Evolutionary conservation across 768 basidiomycete species (phyloP), one percentile per base, ranked within the genome.

Genomic region (Tylopilus subfusipes): DNA sequence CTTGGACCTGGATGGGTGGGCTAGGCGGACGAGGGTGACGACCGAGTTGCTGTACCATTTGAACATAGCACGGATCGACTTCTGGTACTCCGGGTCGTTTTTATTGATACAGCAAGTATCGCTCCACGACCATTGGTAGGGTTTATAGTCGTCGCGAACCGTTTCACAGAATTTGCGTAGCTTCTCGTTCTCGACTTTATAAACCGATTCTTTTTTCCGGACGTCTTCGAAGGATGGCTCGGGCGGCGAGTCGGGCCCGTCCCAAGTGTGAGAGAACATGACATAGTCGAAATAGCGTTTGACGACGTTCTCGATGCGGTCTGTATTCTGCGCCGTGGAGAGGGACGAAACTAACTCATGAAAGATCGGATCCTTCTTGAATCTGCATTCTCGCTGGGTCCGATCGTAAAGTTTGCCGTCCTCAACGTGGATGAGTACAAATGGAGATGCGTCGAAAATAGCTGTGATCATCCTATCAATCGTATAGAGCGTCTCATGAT

Each of bases 251-350:
- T 13, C 19, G 11, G 27, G 30, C 12, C 54, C 51, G 12, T 55
- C 34, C 54, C 54, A 55, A 39, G 53, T 55, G 11, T 55, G 52
- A 31, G 54, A 55, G 29, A 55, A 53, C 54, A 45, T 55, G 42
- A 54, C 54, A 16, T 54, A 55, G n/a, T 54, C 54, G 11, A 55
- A 55, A 29, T 54, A 62, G 18, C 5, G 6, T 36, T 18, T 18
- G 1, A 36, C 34, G 5, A 18, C 34, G 3, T 36, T 8, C 34
- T 36, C 7, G 34, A 36, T 36, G 34, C 16, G 13, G 4, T 16
- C 16, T 14, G 34, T 14, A 16, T 18, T 16, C 18, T 14, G 6
- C 12, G 13, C 31, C 7, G 31, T 33, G 31, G 31, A 4, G 6
- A 13, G 7, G 1, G 34, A n/a, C 7, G 34, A 36, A 16, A 36